Base-by-base conservation (phyloP, 495 filamentous ascomycete species). In the Cryomyces minteri region DNA sequence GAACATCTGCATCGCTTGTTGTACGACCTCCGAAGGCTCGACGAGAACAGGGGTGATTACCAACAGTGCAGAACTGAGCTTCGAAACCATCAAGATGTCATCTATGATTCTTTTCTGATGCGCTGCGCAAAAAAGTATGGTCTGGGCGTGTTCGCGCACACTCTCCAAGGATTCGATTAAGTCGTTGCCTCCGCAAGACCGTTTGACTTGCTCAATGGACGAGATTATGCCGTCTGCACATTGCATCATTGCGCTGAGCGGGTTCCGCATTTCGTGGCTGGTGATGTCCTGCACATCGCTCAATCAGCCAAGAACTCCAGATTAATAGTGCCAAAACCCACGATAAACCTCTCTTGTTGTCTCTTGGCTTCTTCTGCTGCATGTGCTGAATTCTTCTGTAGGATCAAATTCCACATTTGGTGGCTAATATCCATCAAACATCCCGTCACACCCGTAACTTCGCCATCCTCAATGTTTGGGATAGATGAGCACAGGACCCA, bases 261-360 rank as follows among this genome's bases (percentile, higher is more conserved):
- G 85, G 49, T 90, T 93, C 6, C 84, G 73, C 67, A 90, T 84
- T 54, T 93, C 84, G 53, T 93, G 84, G 49, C 79, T 84, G 5
- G 81, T 87, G 50, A 86, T 88, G 58, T 88, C 84, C 18, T 25
- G 18, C 18, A 25, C 18, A 25, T 25, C 1, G 18, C 18, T 25
- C 18, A 25, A 25, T 25, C 18, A 25, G 18, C 18, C 1, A 25
- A 25, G 18, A 25, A 25, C 18, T 25, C 1, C 18, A 25, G 18
- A 25, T 2, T 1, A 2, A 25, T 25, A 25, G 18, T 25, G 18
- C 18, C 18, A 25, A 25, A 25, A 25, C 18, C 18, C 18, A 25
- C 18, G 54, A 90, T 88, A 58, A 88, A 92, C 47, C 84, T 86
- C 54, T 88, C 62, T 43, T 66, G 62, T 45, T 66, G 63, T 32